phyloP scores from a whole-genome alignment of 23 red algal species.

The Gracilaria domingensis region DNA sequence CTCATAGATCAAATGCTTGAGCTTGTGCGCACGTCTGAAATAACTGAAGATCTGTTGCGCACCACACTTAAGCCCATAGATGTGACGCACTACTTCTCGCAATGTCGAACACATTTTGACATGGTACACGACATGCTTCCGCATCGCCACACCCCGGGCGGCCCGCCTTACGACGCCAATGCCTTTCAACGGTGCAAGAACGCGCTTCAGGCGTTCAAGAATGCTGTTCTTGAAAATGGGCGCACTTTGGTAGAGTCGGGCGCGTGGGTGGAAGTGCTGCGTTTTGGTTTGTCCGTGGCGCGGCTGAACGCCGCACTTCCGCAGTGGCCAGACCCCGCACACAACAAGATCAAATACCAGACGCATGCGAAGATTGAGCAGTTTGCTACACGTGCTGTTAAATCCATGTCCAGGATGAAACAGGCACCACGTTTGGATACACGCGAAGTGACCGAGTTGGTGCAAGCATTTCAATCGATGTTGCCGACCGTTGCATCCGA shows the following conservation, averaged over 20 bases:
- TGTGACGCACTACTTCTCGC: not conserved
- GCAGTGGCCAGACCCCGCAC: constrained; percentile 6
- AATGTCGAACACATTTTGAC: not conserved
- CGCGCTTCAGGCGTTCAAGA: constrained; percentile 18
- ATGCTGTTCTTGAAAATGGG: not conserved
- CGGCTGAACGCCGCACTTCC: constrained; percentile 7
- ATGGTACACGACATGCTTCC: not conserved
- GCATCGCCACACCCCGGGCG: not conserved
- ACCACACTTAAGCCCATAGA: constrained; percentile 12
- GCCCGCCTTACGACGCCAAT: not conserved
- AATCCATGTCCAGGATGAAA: not conserved
- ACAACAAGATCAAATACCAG: constrained; percentile 1
- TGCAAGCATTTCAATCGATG: not conserved
- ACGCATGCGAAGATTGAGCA: constrained; percentile 37
- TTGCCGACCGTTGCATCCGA: constrained; percentile 2
- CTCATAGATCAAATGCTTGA: constrained; percentile 26
- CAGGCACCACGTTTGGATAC: not conserved
- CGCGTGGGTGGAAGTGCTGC: constrained; percentile 33
- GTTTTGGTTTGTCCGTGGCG: constrained; percentile 18
- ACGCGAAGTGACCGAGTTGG: not conserved
- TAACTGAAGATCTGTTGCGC: not conserved
- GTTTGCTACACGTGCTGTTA: constrained; percentile 31
- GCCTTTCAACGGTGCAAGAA: constrained; percentile 19
- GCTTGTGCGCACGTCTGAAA: not conserved
- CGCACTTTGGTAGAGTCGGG: constrained; percentile 10